Conservation (phyloP, 495 filamentous ascomycete genomes). For the Amorphotheca resinae region DNA sequence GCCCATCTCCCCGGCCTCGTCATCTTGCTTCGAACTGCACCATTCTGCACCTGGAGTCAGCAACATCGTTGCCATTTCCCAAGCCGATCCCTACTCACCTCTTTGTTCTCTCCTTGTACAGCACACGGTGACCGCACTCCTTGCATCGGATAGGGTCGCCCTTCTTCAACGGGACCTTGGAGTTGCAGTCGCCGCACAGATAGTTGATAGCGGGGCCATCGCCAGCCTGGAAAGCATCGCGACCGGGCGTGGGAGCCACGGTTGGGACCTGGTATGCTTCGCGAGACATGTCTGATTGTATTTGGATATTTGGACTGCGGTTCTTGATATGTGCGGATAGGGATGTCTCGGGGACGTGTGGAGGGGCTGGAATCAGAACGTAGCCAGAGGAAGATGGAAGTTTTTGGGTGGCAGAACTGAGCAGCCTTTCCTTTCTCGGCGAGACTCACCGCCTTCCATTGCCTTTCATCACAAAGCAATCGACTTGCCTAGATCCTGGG, state of each 20-base stretch:
- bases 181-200: constrained; percentile 86
- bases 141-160: constrained; percentile 88
- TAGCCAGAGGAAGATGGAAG: too few relatives aligned
- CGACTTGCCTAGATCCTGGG: too few relatives aligned
- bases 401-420: constrained; percentile 1
- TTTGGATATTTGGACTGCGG: background rate
- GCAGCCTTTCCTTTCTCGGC: background rate
- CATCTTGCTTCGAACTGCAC: constrained; percentile 95
- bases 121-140: constrained; percentile 87
- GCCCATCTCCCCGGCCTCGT: constrained; percentile 3
- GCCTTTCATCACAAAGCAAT: too few relatives aligned
- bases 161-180: constrained; percentile 65
- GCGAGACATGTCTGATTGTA: constrained; percentile 36
- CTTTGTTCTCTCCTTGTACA: constrained; percentile 98
- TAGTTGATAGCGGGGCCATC: constrained; percentile 54
- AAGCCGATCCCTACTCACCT: constrained; percentile 44
- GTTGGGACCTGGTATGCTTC: constrained; percentile 50
- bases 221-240: constrained; percentile 23
- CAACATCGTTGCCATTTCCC: background rate
- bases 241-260: constrained; percentile 12
- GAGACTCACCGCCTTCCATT: too few relatives aligned
- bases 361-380: too few relatives aligned
- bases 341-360: too few relatives aligned
- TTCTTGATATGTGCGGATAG: background rate
- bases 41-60: constrained; percentile 44